Evolutionary conservation across 345 rosid genomes (phyloP), one percentile per base, ranked within the genome.

Genomic region (Erysimum cheiranthoides): DNA sequence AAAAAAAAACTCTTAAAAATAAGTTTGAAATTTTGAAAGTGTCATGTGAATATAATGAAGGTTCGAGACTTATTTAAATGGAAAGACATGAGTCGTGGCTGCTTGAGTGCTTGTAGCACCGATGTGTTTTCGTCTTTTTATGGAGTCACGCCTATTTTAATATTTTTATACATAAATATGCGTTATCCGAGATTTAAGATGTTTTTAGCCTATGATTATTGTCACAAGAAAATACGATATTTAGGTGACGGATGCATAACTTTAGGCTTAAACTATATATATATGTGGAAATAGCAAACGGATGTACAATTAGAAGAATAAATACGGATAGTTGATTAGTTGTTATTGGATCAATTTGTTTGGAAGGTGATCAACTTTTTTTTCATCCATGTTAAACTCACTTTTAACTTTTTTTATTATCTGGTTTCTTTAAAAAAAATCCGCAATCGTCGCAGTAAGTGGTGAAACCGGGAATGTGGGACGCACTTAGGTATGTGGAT

Each of bases 71-170:
- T 73, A 61, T 71, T 34, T 39, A 18, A 73, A 73, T 31, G 36
- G 56, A 36, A 42, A 53, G 6, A 64, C 57, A 64, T 54, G 71
- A 53, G 45, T 64, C 71, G 65, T 73, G 71, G 61, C 57, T 54
- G 54, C 65, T 73, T 73, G 42, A 53, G 77, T 73, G 77, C 71
- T 64, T 42, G 12, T 21, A 53, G 57, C 53, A 63, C 66, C 53
- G 6, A 73, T 38, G 60, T 36, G n/a, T 51, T 31, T 42, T 40
- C 28, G 54, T 73, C 54, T 42, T 73, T 52, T 30, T 52, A 13
- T 40, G 70, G 62, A 62, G 53, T 52, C 70, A 39, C 69, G 30
- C 53, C 32, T 61, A 32, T 60, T 72, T 30, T 62, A 4, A 16
- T 38, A 14, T 38, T 28, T 39, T 30, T 16, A 50, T 36, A 38